A percentile compares a stretch with the other conserved stretches of the same genome.
phyloP scores from a whole-genome alignment of 768 basidiomycete species.

The Infundibulicybe gibba region DNA sequence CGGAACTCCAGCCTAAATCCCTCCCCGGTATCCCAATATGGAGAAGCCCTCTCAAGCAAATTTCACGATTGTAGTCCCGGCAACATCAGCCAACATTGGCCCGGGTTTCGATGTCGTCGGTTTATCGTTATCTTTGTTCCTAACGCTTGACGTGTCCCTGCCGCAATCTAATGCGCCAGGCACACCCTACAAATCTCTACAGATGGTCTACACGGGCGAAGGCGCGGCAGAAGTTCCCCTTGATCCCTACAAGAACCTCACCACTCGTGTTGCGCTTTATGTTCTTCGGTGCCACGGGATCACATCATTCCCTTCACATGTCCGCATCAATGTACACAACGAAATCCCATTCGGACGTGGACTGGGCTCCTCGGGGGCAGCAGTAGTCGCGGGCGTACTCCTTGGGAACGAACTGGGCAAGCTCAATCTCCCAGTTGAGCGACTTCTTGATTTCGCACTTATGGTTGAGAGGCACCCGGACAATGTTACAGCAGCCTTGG shows the following conservation, averaged over 20 bases:
- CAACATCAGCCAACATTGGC: constrained; percentile 98
- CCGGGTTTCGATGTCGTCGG: constrained; percentile 99
- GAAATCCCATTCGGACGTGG: constrained; percentile 98
- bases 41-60: too few relatives aligned
- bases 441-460: constrained; percentile 91
- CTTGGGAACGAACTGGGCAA: constrained; percentile 82
- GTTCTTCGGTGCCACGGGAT: constrained; percentile 88
- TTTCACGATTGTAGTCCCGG: constrained; percentile 83
- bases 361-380: constrained; percentile 95
- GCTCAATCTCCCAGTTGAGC: constrained; percentile 60
- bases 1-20: too few relatives aligned
- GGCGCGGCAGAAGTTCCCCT: constrained; percentile 90
- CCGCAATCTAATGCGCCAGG: constrained; percentile 19
- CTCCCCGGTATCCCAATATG: too few relatives aligned
- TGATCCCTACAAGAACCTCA: constrained; percentile 94
- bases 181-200: constrained; percentile 45
- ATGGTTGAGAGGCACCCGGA: constrained; percentile 99
- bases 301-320: constrained; percentile 67
- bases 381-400: constrained; percentile 96
- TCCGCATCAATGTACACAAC: constrained; percentile 79
- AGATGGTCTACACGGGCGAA: constrained; percentile 80
- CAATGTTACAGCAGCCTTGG: constrained; percentile 95
- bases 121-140: constrained; percentile 86
- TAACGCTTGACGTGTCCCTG: constrained; percentile 64
- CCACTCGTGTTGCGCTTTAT: constrained; percentile 95